Conservation (phyloP, 108 stramenopile species). For the Mayamaea pseudoterrestris region DNA sequence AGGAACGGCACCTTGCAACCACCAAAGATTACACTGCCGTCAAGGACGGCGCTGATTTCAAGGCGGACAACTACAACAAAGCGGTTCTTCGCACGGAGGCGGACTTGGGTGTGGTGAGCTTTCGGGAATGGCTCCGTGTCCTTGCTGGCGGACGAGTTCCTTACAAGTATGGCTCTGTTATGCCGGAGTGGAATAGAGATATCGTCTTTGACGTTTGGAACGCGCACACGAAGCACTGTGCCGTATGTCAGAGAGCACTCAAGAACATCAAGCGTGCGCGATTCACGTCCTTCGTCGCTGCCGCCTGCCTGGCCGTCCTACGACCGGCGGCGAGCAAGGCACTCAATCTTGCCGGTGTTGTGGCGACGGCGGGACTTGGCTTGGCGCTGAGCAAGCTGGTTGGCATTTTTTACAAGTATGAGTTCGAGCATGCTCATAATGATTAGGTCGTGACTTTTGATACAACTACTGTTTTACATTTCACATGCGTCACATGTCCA, state of each 20-base stretch:
- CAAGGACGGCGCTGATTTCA: too few species aligned
- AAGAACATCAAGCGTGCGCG: constrained; percentile 8
- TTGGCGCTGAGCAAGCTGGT: constrained; percentile 14
- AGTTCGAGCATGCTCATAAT: constrained; percentile 17
- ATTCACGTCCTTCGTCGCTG: constrained; percentile 6
- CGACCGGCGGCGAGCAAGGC: not conserved
- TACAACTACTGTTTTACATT: too few species aligned
- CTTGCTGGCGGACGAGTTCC: constrained; percentile 19
- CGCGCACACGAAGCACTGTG: constrained; percentile 19
- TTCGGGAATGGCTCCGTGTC: constrained; percentile 19
- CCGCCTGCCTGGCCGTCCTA: constrained; percentile 5
- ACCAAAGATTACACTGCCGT: constrained; percentile 7
- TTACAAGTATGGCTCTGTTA: constrained; percentile 9
- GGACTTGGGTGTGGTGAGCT: constrained; percentile 24
- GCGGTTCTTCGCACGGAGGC: constrained; percentile 9
- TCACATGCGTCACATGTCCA: too few species aligned
- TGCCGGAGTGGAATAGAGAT: constrained; percentile 10
- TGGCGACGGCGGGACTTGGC: constrained; percentile 11
- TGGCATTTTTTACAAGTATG: constrained; percentile 13
- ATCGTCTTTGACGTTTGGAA: constrained; percentile 24
- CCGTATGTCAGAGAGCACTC: constrained; percentile 15
- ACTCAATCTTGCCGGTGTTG: not conserved
- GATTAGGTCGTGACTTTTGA: constrained; percentile 11
- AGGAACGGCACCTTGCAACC: constrained; percentile 12
- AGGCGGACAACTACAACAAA: constrained; percentile 10